Evolutionary conservation across 2,329 filamentous ascomycete genomes (phyloP), one percentile per base, ranked within the genome.

Genomic region (Penicillium occitanis): DNA sequence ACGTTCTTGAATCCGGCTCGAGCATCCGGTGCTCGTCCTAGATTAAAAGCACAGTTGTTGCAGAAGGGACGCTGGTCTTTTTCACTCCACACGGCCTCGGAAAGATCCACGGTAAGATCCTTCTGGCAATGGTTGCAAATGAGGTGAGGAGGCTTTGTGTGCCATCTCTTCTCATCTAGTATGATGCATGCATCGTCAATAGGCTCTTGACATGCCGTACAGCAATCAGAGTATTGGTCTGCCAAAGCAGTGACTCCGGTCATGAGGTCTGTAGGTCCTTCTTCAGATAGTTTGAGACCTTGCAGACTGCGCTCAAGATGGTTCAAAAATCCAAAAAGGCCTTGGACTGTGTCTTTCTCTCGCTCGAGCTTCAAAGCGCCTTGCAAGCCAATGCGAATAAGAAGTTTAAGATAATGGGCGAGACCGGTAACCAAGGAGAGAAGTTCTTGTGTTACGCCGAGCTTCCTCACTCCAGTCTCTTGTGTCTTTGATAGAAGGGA

Each of bases 371-470:
- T 94, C 57, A 99, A 82, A 6, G 95, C 90, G 37, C 94, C 95
- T 76, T 98, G 96, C 33, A 99, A 85, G 75, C 95, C 97, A 72
- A 99, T 99, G 60, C 95, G 89, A 72, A 99, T 99, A 67, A 99
- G 87, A 40, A 99, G 90, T 79, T 99, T 99, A 63, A 99, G 87
- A 75, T 99, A 99, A 78, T 99, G 95, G 19, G 95, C 95, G 61
- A 99, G 85, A 42, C 95, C 94, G 46, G 95, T 99, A 63, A 99
- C 95, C 7, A 99, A 85, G 6, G 94, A 96, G n/a, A 99, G 81
- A n/a, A 99, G 85, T 77, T 99, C 95, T 77, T 99, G 95, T 8
- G 95, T 99, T 37, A 99, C 95, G 51, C 95, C 95, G 50, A 98
- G 87, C 76, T 97, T 95, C 66, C 92, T 87, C 44, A 91, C 88